phyloP scores from a whole-genome alignment of 805 yeast species.

The Ascoidea tarda region DNA sequence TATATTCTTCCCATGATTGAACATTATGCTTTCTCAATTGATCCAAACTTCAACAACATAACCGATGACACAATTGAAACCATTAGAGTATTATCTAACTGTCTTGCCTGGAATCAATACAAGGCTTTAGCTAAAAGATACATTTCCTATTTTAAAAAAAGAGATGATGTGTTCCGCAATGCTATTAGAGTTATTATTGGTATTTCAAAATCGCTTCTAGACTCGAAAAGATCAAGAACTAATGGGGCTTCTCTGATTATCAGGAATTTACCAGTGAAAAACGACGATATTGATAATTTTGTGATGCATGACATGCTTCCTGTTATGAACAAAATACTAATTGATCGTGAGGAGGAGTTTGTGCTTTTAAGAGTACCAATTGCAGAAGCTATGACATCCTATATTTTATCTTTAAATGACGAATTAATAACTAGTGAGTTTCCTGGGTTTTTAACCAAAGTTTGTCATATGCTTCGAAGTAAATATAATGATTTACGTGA shows the following conservation, averaged over 20 bases:
- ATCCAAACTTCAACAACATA: slow-evolving; percentile 45
- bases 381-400: slow-evolving; percentile 64
- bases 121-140: slow-evolving; percentile 64
- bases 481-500: slow-evolving; percentile 83
- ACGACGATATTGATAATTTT: slow-evolving; percentile 27
- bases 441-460: slow-evolving; percentile 71
- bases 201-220: slow-evolving; percentile 33
- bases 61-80: slow-evolving; percentile 53
- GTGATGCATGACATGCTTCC: slow-evolving; percentile 47
- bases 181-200: slow-evolving; percentile 44
- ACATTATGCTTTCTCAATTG: slow-evolving; percentile 48
- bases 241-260: slow-evolving; percentile 8
- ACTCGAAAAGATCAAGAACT: slow-evolving; percentile 18
- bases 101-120: slow-evolving; percentile 68
- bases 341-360: slow-evolving; percentile 64
- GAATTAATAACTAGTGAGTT: slow-evolving; percentile 42
- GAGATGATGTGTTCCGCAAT: slow-evolving; percentile 37
- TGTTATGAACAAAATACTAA: slow-evolving; percentile 43
- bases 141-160: slow-evolving; percentile 31
- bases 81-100: slow-evolving; percentile 41
- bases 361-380: slow-evolving; percentile 62
- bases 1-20: slow-evolving; percentile 79
- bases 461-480: slow-evolving; percentile 82
- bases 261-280: slow-evolving; percentile 1
- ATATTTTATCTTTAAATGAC: slow-evolving; percentile 46